These are phyloP conservation scores for Penicillium rolfsii DNA, from an alignment of 2,329 filamentous ascomycete genomes.

Conservation along the genomic window DNA sequence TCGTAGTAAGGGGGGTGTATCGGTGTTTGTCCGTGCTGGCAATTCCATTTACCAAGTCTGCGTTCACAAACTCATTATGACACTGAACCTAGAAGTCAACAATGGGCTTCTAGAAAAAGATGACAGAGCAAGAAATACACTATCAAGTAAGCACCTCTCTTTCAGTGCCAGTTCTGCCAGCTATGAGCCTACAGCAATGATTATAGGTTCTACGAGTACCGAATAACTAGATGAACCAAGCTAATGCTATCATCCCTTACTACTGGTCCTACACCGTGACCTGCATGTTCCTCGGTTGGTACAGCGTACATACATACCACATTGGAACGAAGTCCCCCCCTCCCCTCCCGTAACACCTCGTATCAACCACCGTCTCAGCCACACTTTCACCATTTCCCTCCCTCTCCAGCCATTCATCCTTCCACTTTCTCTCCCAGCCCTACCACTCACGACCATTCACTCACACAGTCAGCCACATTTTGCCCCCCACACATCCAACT, in stretches of 20 bases:
- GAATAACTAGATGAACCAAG: too few species aligned
- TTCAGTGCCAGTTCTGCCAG: too few species aligned
- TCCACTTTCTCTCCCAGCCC: conserved; percentile 16
- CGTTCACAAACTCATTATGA: not conserved
- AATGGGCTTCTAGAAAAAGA: not conserved
- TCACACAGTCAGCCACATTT: conserved; percentile 24
- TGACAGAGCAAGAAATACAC: not conserved
- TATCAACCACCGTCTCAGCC: not conserved
- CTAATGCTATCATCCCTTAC: too few species aligned
- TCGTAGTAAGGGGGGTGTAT: too few species aligned
- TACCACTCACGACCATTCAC: conserved; percentile 10
- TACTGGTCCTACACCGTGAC: too few species aligned
- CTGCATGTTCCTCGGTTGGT: too few species aligned
- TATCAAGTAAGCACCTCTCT: too few species aligned
- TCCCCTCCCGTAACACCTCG: not conserved
- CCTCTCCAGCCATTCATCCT: conserved; percentile 20
- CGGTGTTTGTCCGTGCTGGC: too few species aligned
- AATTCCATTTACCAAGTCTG: not conserved
- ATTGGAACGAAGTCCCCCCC: too few species aligned
- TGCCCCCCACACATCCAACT: not conserved
- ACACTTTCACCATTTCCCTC: not conserved
- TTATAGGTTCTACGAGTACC: too few species aligned
- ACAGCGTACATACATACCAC: too few species aligned
- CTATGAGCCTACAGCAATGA: too few species aligned
- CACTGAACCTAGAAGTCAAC: not conserved